Conservation (phyloP, 1,284 basidiomycete species). For the Trichosporon sp. region DNA sequence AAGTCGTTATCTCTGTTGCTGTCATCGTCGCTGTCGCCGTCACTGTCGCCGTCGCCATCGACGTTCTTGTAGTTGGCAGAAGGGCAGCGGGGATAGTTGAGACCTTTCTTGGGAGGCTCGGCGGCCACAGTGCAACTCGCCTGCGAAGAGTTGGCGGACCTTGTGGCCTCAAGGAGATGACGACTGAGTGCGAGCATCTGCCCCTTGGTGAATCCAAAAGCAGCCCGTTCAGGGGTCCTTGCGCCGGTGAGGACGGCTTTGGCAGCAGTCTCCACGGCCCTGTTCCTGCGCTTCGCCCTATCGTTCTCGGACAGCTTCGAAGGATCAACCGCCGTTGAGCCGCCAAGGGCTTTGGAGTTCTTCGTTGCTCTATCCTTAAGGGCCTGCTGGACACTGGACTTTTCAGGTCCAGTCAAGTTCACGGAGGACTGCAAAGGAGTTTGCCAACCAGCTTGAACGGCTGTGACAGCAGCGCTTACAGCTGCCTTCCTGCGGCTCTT, state of each 20-base stretch:
- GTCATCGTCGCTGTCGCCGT: not conserved
- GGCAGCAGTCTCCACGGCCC: not conserved
- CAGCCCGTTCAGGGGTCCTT: not conserved
- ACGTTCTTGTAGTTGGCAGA: not conserved
- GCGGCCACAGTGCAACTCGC: not conserved
- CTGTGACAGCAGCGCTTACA: not conserved
- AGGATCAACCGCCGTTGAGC: not conserved
- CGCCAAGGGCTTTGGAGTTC: not conserved
- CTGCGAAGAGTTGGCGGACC: no score
- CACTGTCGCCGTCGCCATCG: not conserved
- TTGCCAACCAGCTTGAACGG: not conserved
- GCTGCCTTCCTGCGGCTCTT: not conserved
- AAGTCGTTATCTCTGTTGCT: not conserved
- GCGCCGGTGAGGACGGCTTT: not conserved
- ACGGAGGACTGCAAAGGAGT: not conserved
- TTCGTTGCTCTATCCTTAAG: not conserved
- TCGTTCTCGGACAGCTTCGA: not conserved
- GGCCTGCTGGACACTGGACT: not conserved
- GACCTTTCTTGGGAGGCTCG: not conserved
- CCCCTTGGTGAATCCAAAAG: not conserved
- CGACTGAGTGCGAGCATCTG: not conserved
- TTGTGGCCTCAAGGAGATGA: not conserved
- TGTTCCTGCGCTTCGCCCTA: not conserved
- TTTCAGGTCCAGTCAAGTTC: not conserved
- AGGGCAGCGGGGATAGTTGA: not conserved